Percentiles rank a stretch among this genome's conserved stretches.
Conservation (phyloP, 2,329 filamentous ascomycete species). For the Pezicula carpinea region DNA sequence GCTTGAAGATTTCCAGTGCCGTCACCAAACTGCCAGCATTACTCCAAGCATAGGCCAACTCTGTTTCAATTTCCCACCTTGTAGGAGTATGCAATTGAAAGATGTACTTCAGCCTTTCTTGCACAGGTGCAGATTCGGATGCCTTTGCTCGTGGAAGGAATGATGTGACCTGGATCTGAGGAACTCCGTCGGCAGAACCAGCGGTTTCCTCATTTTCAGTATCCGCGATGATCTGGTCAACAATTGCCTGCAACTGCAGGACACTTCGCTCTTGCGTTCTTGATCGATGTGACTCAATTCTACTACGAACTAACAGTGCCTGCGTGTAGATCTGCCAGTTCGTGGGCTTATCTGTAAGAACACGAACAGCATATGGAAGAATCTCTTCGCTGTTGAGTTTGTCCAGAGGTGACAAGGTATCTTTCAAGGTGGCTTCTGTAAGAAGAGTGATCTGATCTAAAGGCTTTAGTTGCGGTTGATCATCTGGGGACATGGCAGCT, state of each 20-base stretch:
- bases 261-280: conserved; percentile 86
- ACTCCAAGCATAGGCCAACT: conserved; percentile 91
- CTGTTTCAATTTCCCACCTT: conserved; percentile 89
- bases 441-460: conserved; percentile 89
- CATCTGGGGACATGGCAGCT: conserved; percentile 63
- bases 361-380: conserved; percentile 81
- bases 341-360: conserved; percentile 80
- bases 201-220: conserved; percentile 40
- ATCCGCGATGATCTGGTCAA: conserved; percentile 91
- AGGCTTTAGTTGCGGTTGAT: conserved; percentile 76
- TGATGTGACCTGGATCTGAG: conserved; percentile 55
- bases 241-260: conserved; percentile 87
- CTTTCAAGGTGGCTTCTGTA: conserved; percentile 82
- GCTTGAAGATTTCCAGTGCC: conserved; percentile 92
- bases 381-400: conserved; percentile 91
- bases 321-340: conserved; percentile 99
- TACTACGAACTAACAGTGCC: conserved; percentile 79
- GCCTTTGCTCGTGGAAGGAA: conserved; percentile 76
- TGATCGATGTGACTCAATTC: conserved; percentile 83
- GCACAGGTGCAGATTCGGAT: conserved; percentile 72
- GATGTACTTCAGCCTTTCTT: conserved; percentile 75
- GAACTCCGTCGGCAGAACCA: conserved; percentile 27
- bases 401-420: conserved; percentile 77
- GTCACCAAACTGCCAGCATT: conserved; percentile 81
- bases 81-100: conserved; percentile 80